Conservation (phyloP, 164 flowering plant species). For the Berberis vulgaris region DNA sequence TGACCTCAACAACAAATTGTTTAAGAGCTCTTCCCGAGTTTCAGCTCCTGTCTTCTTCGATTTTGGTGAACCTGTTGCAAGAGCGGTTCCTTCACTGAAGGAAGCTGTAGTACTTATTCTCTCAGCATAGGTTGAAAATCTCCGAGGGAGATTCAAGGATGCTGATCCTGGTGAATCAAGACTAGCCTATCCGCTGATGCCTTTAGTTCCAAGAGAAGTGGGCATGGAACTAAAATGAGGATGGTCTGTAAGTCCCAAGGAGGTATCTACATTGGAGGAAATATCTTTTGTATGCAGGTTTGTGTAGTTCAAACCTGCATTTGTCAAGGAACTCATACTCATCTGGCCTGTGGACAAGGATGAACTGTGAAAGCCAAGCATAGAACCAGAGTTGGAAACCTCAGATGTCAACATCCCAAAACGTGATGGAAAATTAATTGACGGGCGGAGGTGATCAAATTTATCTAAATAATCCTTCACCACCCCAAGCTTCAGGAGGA, state of each 20-base stretch:
- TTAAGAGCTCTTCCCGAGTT: constrained; percentile 57
- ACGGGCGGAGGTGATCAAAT: constrained; percentile 36
- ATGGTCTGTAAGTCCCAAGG: constrained; percentile 37
- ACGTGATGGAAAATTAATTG: constrained; percentile 47
- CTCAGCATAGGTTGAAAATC: constrained; percentile 79
- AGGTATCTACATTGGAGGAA: constrained; percentile 37
- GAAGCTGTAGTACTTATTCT: constrained; percentile 71
- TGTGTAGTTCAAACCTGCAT: constrained; percentile 25
- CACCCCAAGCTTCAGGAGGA: constrained; percentile 99
- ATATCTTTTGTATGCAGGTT: constrained; percentile 39
- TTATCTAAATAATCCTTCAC: constrained; percentile 61
- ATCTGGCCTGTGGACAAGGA: constrained; percentile 33
- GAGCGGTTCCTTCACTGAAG: constrained; percentile 50
- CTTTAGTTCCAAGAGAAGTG: constrained; percentile 32
- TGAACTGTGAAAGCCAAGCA: constrained; percentile 46
- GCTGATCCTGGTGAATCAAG: constrained; percentile 42
- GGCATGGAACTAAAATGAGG: constrained; percentile 36
- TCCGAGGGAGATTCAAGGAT: constrained; percentile 40
- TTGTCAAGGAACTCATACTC: constrained; percentile 27
- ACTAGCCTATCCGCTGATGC: constrained; percentile 27
- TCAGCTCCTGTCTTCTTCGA: constrained; percentile 85
- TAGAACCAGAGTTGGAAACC: constrained; percentile 36
- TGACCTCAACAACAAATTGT: constrained; percentile 39
- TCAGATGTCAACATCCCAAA: constrained; percentile 36
- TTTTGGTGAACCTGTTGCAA: constrained; percentile 72